Evolutionary conservation across 2,329 filamentous ascomycete species (phyloP).

Genomic region (Drechslera avenae): DNA sequence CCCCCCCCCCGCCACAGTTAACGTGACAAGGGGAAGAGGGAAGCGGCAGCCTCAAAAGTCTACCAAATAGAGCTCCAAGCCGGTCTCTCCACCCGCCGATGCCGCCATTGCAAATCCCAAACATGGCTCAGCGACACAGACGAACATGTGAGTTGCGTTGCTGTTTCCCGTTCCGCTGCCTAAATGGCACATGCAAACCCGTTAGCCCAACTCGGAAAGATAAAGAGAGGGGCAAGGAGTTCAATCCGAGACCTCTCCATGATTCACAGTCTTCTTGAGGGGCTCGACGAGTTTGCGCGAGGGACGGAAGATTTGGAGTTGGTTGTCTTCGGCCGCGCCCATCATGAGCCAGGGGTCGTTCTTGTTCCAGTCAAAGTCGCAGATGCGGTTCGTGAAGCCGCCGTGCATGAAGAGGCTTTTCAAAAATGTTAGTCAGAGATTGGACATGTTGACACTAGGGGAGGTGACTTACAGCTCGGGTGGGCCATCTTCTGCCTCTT

Average conservation of each 20-base stretch:
- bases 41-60: too few species aligned
- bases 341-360: conserved; percentile 97
- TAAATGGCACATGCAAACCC: too few species aligned
- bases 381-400: conserved; percentile 94
- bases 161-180: too few species aligned
- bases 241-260: conserved; percentile 49
- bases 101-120: too few species aligned
- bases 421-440: conserved; percentile 13
- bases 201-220: conserved; percentile 2
- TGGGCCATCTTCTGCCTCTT: conserved; percentile 92
- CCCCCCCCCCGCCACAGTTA: too few species aligned
- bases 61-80: too few species aligned
- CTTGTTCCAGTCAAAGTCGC: conserved; percentile 96
- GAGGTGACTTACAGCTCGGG: conserved; percentile 78
- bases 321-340: conserved; percentile 93
- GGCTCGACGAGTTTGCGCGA: conserved; percentile 46
- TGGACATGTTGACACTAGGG: not conserved
- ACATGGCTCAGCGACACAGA: too few species aligned
- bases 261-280: conserved; percentile 42
- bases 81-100: too few species aligned
- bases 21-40: too few species aligned
- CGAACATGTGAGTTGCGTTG: too few species aligned
- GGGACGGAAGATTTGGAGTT: conserved; percentile 78
- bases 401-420: conserved; percentile 93
- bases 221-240: not conserved